Conservation (phyloP, 768 basidiomycete genomes). For the Boletus vermiculosoides region DNA sequence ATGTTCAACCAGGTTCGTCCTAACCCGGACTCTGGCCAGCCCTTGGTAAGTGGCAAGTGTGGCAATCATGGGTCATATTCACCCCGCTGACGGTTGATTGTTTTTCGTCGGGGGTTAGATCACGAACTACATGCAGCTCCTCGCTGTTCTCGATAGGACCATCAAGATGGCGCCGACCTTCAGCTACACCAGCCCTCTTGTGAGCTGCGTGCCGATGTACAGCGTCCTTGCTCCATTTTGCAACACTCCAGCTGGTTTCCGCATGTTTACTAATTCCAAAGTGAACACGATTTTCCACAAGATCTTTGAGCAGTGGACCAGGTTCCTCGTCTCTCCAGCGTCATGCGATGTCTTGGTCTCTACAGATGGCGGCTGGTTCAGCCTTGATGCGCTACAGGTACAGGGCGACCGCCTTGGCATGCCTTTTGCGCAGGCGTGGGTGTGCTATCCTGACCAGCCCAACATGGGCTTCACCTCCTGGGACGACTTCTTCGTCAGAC, state of each 20-base stretch:
- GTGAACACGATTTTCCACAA: conserved; percentile 40
- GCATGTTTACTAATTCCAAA: conserved; percentile 29
- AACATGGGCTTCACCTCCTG: too few species aligned
- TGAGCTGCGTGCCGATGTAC: conserved; percentile 12
- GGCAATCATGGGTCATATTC: neutral
- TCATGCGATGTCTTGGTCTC: conserved; percentile 44
- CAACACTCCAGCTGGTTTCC: conserved; percentile 20
- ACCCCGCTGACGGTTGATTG: neutral
- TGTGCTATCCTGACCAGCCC: neutral
- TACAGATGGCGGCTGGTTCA: conserved; percentile 48
- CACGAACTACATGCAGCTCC: neutral
- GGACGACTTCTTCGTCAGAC: neutral
- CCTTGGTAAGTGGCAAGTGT: neutral
- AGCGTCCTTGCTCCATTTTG: conserved; percentile 22
- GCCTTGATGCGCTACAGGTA: conserved; percentile 12
- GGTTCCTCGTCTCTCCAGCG: conserved; percentile 42
- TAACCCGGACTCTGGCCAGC: neutral
- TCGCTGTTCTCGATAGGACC: conserved; percentile 10
- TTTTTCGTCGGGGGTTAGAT: neutral
- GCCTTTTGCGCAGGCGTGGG: too few species aligned
- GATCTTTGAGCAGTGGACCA: conserved; percentile 41
- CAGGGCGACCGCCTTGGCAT: neutral
- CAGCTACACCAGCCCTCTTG: conserved; percentile 13
- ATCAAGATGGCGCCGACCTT: conserved; percentile 14
- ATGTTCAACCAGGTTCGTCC: too few species aligned